phyloP scores from a whole-genome alignment of 805 yeast genomes.

The Candida xiaguanensis region DNA sequence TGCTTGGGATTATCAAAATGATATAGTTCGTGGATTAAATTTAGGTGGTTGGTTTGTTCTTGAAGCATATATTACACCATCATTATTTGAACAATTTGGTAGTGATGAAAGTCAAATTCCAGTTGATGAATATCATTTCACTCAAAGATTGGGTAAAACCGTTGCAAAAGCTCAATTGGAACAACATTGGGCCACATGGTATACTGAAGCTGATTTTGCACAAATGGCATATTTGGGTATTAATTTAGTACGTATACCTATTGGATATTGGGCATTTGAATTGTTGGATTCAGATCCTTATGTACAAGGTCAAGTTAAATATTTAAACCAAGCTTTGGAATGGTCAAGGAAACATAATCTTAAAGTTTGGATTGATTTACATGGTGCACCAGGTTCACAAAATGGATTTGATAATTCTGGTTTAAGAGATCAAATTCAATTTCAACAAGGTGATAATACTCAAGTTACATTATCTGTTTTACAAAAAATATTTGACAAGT shows the following conservation, averaged over 20 bases:
- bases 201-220: constrained; percentile 67
- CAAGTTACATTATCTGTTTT: constrained; percentile 55
- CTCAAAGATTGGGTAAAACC: constrained; percentile 56
- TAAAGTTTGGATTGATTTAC: constrained; percentile 87
- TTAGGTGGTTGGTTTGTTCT: constrained; percentile 89
- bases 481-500: constrained; percentile 52
- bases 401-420: constrained; percentile 97
- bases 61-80: constrained; percentile 84
- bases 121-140: constrained; percentile 77
- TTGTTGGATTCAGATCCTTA: constrained; percentile 70
- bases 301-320: constrained; percentile 73
- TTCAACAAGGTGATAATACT: constrained; percentile 55
- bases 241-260: constrained; percentile 84
- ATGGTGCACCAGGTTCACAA: constrained; percentile 96
- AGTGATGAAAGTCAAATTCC: constrained; percentile 46
- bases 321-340: constrained; percentile 68
- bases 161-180: constrained; percentile 50
- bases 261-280: constrained; percentile 92
- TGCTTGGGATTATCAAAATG: constrained; percentile 32
- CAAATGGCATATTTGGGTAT: constrained; percentile 61
- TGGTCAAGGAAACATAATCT: constrained; percentile 67
- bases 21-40: constrained; percentile 62
- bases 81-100: constrained; percentile 52
- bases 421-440: constrained; percentile 55
- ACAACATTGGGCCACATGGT: constrained; percentile 77